Evolutionary conservation across 805 yeast species (phyloP).

Genomic region (Saccharomyces kudriavzevii): DNA sequence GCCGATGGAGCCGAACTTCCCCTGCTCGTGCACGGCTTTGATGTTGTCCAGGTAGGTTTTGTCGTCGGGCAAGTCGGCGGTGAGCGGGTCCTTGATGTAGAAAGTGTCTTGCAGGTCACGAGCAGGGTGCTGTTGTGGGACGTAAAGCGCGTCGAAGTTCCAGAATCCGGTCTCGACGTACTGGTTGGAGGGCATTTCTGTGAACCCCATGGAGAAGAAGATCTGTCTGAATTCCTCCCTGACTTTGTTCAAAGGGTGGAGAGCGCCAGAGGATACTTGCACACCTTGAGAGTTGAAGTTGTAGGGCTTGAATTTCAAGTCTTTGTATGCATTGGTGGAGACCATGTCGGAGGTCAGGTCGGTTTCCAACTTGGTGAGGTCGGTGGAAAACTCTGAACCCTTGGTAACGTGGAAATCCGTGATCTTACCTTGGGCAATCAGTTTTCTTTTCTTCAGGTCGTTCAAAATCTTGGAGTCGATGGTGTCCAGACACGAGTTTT

Average conservation of each 20-base stretch:
- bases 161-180: conserved; percentile 98
- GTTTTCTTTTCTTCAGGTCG: conserved; percentile 92
- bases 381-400: conserved; percentile 77
- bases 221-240: conserved; percentile 97
- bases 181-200: conserved; percentile 98
- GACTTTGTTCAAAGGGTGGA: conserved; percentile 94
- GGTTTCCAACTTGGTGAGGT: conserved; percentile 76
- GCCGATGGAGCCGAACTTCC: conserved; percentile 91
- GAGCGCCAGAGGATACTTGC: conserved; percentile 77
- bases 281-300: conserved; percentile 95
- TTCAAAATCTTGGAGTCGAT: conserved; percentile 56
- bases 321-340: conserved; percentile 70
- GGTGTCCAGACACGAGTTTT: conserved; percentile 6
- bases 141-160: conserved; percentile 94
- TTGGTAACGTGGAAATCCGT: conserved; percentile 70
- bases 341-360: conserved; percentile 94
- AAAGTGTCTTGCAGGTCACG: conserved; percentile 98
- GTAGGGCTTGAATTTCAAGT: conserved; percentile 82
- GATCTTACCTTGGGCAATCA: conserved; percentile 59
- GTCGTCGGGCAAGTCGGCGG: conserved; percentile 79
- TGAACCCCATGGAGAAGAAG: conserved; percentile 95
- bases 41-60: conserved; percentile 67
- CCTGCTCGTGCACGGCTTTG: conserved; percentile 77
- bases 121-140: conserved; percentile 99
- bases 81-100: conserved; percentile 86